Evolutionary conservation across 768 basidiomycete species (phyloP), one percentile per base, ranked within the genome.

Genomic region (Hortiboletus flavorubellus): DNA sequence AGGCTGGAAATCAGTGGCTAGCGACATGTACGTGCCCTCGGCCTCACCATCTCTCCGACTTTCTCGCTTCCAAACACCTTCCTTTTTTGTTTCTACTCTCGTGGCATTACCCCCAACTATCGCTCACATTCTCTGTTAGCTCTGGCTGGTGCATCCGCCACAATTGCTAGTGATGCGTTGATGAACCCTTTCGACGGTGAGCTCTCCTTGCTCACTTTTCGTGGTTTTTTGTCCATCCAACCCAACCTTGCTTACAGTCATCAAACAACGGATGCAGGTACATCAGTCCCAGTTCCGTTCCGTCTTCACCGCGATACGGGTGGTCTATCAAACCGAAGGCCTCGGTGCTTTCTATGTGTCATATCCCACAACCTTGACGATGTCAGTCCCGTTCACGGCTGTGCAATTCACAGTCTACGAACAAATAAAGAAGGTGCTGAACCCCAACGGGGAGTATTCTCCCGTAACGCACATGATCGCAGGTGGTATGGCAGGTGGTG

Each of bases 141-240:
- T 31, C 64, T 93, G 31, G 97, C 97, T 31, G 97, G 97, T 58
- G 97, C 93, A 43, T 83, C 88, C 0, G 97, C 96, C 0, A 98
- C 97, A 10, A 90, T 95, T 60, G 90, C 94, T 4, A 90, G 88
- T 54, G 97, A 99, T 75, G 97, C 97, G 3, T 77, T 98, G 51
- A 99, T 99, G 97, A 99, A 98, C 72, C 97, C 97, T 3, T 99
- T 99, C 67, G 97, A 99, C 75, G 96, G 96, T 97, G 71, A 68
- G 85, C 72, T 12, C 49, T 10, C 23, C 29, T 53, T 40, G 44
- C 23, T 47, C 40, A 11, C 37, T 43, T 43, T 33, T 40, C 54
- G 51, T 46, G 44, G 40, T 37, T 48, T 26, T 38, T 39, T 34
- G 45, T 53, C 48, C 46, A 54, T 59, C 57, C 51, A 57, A 58